Base-by-base conservation (phyloP, 768 basidiomycete genomes). In the Kwoniella sp. region DNA sequence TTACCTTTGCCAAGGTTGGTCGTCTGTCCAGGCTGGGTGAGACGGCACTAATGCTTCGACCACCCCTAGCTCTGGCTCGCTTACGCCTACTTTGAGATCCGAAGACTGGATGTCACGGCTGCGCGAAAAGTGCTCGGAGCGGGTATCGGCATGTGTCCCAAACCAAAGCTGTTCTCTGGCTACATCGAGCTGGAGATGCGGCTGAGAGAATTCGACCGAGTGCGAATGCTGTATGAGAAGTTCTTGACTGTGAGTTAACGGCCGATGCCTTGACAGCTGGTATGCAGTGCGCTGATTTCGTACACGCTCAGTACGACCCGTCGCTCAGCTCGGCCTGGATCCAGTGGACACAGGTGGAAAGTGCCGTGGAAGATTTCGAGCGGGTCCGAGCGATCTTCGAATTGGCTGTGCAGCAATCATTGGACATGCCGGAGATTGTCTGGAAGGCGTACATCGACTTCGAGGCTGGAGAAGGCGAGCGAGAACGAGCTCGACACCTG, bases 251-350 rank as follows among this genome's bases (percentile, higher is more conserved):
- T 86, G 73, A 32, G 80, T 74, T 20, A 12, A 22, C 20, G 19
- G 20, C 20, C 28, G 5, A 17, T 38, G 27, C 5, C 17, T 44
- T 15, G 5, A 34, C 7, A 37, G 11, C 17, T 28, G 7, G 20
- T 34, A 34, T 26, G 33, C 34, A 31, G 14, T 26, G 5, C 6
- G 22, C 11, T 26, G 14, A 3, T 14, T 32, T 32, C 31, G 31
- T 8, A n/a, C 41, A 11, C 25, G 0, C 15, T 23, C 84, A 78
- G 88, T 89, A 83, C 69, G 93, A 98, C 72, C 80, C 91, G 0
- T 84, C 88, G 23, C 90, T 93, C 73, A 87, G 89, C 0, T 78
- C 88, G 1, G 88, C 91, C 0, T 98, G 93, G 93, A 93, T 98
- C 76, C 87, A 88, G 73, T 98, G 84, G 73, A 88, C 93, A 22